These are phyloP conservation scores for Stephanodiscus triporus DNA, from an alignment of 108 stramenopile genomes.

Conservation along the genomic window DNA sequence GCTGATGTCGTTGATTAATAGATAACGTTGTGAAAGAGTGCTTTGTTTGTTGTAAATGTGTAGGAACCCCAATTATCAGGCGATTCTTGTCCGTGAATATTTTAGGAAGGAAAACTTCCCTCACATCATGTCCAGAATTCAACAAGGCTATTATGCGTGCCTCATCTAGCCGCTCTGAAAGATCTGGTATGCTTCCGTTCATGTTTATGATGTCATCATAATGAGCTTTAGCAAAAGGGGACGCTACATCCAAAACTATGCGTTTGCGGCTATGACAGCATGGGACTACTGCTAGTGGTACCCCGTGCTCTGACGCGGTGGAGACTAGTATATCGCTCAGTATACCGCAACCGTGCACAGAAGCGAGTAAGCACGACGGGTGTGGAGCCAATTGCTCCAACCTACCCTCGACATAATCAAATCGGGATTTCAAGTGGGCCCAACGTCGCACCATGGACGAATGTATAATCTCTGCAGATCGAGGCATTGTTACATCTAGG, in stretches of 20 bases:
- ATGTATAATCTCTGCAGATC: constrained; percentile 54
- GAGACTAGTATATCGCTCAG: constrained; percentile 58
- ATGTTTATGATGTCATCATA: constrained; percentile 38
- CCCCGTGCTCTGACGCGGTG: constrained; percentile 42
- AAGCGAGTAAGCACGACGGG: constrained; percentile 54
- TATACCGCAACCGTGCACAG: constrained; percentile 64
- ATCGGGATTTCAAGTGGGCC: constrained; percentile 47
- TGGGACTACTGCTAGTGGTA: constrained; percentile 66
- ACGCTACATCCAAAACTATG: constrained; percentile 27
- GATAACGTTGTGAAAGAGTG: neutral
- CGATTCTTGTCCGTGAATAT: constrained; percentile 64
- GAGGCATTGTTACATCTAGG: constrained; percentile 63
- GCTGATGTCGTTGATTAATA: neutral
- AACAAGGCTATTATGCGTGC: constrained; percentile 48
- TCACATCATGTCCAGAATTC: constrained; percentile 53
- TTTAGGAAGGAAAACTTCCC: constrained; percentile 44
- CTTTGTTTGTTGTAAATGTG: neutral
- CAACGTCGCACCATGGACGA: constrained; percentile 47
- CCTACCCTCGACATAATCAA: constrained; percentile 65
- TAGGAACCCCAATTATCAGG: constrained; percentile 54
- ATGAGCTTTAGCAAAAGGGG: constrained; percentile 39
- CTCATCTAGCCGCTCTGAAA: constrained; percentile 56
- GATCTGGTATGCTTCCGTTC: constrained; percentile 29
- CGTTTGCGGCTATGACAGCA: constrained; percentile 61
- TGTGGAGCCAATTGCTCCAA: constrained; percentile 52